phyloP scores from a whole-genome alignment of 1,284 basidiomycete species.

The Rhodotorula sp. region DNA sequence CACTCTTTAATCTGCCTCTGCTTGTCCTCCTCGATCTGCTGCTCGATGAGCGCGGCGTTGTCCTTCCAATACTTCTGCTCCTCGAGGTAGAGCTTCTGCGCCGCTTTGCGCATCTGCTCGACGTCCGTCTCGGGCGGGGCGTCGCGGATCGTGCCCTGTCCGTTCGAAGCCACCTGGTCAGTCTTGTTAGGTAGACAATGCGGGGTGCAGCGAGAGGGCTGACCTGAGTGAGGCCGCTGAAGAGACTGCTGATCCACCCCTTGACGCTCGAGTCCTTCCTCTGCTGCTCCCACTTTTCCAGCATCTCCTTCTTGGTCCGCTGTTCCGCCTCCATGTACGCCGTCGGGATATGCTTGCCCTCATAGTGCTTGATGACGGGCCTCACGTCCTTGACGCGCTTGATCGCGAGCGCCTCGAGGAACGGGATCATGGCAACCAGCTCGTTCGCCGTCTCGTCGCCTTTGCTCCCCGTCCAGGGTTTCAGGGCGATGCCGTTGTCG shows the following conservation, averaged over 20 bases:
- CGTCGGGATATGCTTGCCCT: slow-evolving; percentile 79
- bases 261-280: slow-evolving; percentile 48
- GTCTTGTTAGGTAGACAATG: not conserved
- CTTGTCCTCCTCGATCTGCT: slow-evolving; percentile 75
- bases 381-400: slow-evolving; percentile 67
- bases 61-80: slow-evolving; percentile 84
- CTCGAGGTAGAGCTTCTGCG: slow-evolving; percentile 76
- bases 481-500: slow-evolving; percentile 82
- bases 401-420: slow-evolving; percentile 69
- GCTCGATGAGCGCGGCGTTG: slow-evolving; percentile 78
- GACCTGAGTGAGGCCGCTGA: slow-evolving; percentile 57
- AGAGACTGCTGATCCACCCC: slow-evolving; percentile 59
- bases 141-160: slow-evolving; percentile 42
- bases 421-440: slow-evolving; percentile 87
- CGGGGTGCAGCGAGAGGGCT: slow-evolving; percentile 44
- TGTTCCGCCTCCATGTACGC: slow-evolving; percentile 88
- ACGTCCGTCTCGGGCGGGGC: slow-evolving; percentile 65
- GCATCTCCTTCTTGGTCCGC: slow-evolving; percentile 69
- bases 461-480: slow-evolving; percentile 84
- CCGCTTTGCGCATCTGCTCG: slow-evolving; percentile 83
- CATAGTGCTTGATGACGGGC: slow-evolving; percentile 78
- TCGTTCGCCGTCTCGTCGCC: slow-evolving; percentile 55
- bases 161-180: not conserved
- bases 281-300: slow-evolving; percentile 78
- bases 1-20: slow-evolving; percentile 65